Evolutionary conservation across 2,329 filamentous ascomycete genomes (phyloP), one percentile per base, ranked within the genome.

Genomic region (Penicillium capsulatum): DNA sequence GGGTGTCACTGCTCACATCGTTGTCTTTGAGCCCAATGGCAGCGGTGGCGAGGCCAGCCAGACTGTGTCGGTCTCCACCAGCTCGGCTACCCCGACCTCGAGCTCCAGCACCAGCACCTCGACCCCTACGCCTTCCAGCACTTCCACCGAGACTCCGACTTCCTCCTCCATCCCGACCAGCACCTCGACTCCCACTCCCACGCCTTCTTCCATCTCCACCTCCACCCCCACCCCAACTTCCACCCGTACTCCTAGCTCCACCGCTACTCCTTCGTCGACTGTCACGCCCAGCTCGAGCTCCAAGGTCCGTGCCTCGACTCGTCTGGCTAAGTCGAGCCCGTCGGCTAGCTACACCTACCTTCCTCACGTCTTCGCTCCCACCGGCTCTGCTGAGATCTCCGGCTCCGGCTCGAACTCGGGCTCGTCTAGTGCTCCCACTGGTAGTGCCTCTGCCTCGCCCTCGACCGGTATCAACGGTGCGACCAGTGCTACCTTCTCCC

Each of bases 1-100:
- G 52, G 85, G 85, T 17, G 64, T 66, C 33, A 79, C 73, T 38
- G 86, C 84, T 30, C 79, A 79, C 54, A 79, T 90, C 48, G 76
- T 86, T 17, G 77, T 86, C 19, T 77, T 75, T 50, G 64, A 67
- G n/a, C 53, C 58, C 28, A 41, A 40, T 30, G 41, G 41, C 9
- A 45, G 43, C 15, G 42, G 44, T 22, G 32, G 42, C 31, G 38
- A 38, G 20, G 38, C 35, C 11, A 45, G 42, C 10, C 45, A 43
- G 36, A 44, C 43, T 19, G 20, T 40, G 5, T 37, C 42, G 6
- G 31, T 42, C 16, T 31, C 49, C 16, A 46, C 47, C 30, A 49
- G 45, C 36, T 38, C 44, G 28, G 26, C 36, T 39, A 33, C 39
- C 28, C n/a, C 26, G 26, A 28, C 6, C 26, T n/a, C 26, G 10